phyloP scores from a whole-genome alignment of 2,329 filamentous ascomycete genomes.

The Ophiostoma quercus region DNA sequence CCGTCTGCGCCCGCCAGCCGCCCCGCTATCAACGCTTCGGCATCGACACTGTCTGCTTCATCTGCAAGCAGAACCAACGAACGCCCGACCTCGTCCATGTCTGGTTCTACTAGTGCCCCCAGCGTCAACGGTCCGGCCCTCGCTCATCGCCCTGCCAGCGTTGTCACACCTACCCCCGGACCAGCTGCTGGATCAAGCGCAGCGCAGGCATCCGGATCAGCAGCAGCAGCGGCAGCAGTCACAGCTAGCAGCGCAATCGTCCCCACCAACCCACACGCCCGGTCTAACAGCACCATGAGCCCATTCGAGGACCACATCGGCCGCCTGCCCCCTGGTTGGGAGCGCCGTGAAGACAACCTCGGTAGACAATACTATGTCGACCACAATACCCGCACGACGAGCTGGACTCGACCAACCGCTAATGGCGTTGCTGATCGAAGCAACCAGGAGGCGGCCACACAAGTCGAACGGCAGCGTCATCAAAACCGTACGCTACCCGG shows the following conservation, averaged over 20 bases:
- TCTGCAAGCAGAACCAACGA: conserved; percentile 43
- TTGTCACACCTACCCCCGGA: conserved; percentile 36
- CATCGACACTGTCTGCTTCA: conserved; percentile 42
- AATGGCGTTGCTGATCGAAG: conserved; percentile 71
- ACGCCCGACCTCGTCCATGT: conserved; percentile 50
- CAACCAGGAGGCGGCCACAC: conserved; percentile 83
- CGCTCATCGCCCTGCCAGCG: conserved; percentile 45
- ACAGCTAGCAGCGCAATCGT: conserved; percentile 42
- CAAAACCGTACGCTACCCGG: conserved; percentile 94
- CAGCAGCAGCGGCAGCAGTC: conserved; percentile 32
- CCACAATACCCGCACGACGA: conserved; percentile 93
- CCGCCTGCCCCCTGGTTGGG: conserved; percentile 87
- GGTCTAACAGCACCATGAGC: conserved; percentile 60
- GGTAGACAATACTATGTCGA: conserved; percentile 97
- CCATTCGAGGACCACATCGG: conserved; percentile 97
- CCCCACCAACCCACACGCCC: conserved; percentile 36
- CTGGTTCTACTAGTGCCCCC: conserved; percentile 43
- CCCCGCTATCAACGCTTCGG: conserved; percentile 42
- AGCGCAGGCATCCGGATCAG: conserved; percentile 12
- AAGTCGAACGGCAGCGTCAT: conserved; percentile 86
- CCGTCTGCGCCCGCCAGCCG: conserved; percentile 31
- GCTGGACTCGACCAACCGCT: conserved; percentile 84
- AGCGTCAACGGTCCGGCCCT: conserved; percentile 38
- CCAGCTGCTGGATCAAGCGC: conserved; percentile 24
- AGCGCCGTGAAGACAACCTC: conserved; percentile 88